Conservation (phyloP, 177 flowering plant species). For the Vitis hybrid region DNA sequence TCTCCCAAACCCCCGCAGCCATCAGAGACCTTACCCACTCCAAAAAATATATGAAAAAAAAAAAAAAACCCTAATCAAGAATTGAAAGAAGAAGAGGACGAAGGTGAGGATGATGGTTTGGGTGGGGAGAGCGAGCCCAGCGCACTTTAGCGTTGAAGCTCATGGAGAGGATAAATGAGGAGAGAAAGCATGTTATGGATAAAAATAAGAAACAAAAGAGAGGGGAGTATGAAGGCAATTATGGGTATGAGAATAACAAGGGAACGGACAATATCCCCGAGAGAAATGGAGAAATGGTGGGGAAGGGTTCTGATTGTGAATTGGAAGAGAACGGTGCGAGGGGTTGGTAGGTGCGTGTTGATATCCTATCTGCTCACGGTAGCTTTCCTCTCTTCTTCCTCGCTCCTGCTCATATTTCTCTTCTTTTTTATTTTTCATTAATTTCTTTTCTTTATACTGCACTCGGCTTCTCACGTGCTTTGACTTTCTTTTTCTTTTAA, state of each 20-base stretch:
- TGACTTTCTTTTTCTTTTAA: too few species aligned
- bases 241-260: background rate
- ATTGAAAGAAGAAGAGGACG: background rate
- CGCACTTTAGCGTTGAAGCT: conserved; percentile 21
- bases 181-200: background rate
- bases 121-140: conserved; percentile 13
- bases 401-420: too few species aligned
- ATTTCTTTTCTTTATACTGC: too few species aligned
- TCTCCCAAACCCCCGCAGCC: conserved; percentile 25
- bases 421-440: too few species aligned
- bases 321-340: too few species aligned
- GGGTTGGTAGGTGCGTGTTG: too few species aligned
- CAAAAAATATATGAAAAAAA: background rate
- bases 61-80: background rate
- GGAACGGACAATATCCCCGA: background rate
- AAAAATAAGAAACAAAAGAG: background rate
- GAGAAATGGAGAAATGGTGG: too few species aligned
- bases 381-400: too few species aligned
- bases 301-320: too few species aligned
- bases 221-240: background rate
- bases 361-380: too few species aligned
- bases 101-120: background rate
- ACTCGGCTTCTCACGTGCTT: too few species aligned
- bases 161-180: background rate
- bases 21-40: conserved; percentile 1